A percentile compares a stretch with the other conserved stretches of the same genome.
Conservation (phyloP, 306 rosid genomes). For the Luffa acutangula region DNA sequence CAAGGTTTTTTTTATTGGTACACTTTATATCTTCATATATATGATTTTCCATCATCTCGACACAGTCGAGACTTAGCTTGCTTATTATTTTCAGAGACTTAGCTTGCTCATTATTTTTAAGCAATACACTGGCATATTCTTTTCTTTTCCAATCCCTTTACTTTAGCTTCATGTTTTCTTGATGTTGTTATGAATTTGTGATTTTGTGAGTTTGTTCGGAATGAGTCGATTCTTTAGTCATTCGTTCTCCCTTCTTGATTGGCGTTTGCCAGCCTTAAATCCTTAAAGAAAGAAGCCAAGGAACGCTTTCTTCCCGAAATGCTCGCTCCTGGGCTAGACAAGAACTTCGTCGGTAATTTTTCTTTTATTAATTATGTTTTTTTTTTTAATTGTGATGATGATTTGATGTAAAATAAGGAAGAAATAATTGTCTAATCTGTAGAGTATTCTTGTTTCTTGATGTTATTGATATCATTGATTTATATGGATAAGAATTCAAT, state of each 20-base stretch:
- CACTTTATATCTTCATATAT: neutral
- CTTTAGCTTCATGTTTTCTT: neutral
- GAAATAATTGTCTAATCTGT: neutral
- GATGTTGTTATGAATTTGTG: neutral
- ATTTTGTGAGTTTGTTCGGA: neutral
- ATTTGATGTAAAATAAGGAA: too few species aligned
- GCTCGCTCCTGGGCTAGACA: neutral
- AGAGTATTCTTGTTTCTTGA: neutral
- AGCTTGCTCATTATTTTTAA: neutral
- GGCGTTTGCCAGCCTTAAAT: neutral
- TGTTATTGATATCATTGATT: neutral
- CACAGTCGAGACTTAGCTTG: neutral
- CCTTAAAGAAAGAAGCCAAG: too few species aligned
- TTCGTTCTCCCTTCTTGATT: neutral
- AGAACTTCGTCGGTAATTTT: neutral
- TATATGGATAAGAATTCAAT: too few species aligned
- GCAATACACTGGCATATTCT: neutral
- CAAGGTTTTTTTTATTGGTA: slow-evolving; percentile 35
- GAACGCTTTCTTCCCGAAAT: neutral
- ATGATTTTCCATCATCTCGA: neutral
- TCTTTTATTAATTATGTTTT: too few species aligned
- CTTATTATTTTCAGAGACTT: too few species aligned
- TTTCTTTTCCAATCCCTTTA: neutral
- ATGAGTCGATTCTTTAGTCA: neutral
- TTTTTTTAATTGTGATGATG: too few species aligned